phyloP scores from a whole-genome alignment of 352 stramenopile species.

The Phytophthora melonis region DNA sequence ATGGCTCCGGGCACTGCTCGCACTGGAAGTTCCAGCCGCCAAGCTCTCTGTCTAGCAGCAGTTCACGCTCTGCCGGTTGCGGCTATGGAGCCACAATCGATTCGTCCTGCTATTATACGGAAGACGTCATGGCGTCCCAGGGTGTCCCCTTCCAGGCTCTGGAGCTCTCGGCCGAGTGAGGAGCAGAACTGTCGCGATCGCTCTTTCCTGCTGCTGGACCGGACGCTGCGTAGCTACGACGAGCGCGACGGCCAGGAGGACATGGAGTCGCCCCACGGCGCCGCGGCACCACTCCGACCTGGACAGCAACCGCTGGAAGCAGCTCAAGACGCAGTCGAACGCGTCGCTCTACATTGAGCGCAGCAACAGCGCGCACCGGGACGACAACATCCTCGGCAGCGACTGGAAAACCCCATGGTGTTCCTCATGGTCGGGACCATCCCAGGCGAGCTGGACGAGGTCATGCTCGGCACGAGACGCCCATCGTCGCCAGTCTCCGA shows the following conservation, averaged over 20 bases:
- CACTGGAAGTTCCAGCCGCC: slow-evolving; percentile 24
- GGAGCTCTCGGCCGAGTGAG: slow-evolving; percentile 30
- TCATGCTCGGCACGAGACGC: slow-evolving; percentile 42
- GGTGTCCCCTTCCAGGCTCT: slow-evolving; percentile 28
- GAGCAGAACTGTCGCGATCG: slow-evolving; percentile 38
- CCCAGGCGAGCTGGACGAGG: slow-evolving; percentile 29
- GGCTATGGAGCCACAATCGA: slow-evolving; percentile 17
- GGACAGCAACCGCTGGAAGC: slow-evolving; percentile 42
- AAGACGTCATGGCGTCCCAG: slow-evolving; percentile 9
- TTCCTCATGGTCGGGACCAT: slow-evolving; percentile 37
- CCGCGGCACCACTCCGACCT: slow-evolving; percentile 31
- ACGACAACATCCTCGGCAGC: slow-evolving; percentile 32
- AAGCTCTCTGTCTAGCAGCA: slow-evolving; percentile 19
- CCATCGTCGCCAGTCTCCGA: slow-evolving; percentile 28
- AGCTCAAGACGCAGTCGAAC: slow-evolving; percentile 36
- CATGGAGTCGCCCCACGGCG: slow-evolving; percentile 3
- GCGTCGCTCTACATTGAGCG: slow-evolving; percentile 43
- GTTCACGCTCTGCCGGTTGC: not conserved
- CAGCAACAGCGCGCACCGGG: slow-evolving; percentile 26
- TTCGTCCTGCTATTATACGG: not conserved
- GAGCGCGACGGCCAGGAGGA: slow-evolving; percentile 34
- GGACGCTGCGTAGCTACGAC: slow-evolving; percentile 43
- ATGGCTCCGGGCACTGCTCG: slow-evolving; percentile 16
- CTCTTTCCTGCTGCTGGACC: slow-evolving; percentile 40
- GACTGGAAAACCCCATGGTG: slow-evolving; percentile 41